phyloP scores from a whole-genome alignment of 1,139 yeast genomes.

The Eremothecium sinecaudum region DNA sequence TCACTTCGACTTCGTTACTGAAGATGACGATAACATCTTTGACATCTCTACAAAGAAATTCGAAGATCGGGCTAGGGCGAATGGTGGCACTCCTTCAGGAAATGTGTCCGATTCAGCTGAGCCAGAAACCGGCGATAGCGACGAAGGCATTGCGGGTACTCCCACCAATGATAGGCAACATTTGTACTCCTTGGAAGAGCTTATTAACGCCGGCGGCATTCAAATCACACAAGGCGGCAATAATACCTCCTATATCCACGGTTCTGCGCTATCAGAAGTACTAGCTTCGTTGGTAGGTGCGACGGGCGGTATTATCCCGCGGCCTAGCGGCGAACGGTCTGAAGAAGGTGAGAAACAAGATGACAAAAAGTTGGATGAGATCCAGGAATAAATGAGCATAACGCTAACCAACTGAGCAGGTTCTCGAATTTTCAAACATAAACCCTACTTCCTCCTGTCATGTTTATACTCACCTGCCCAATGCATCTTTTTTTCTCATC shows the following conservation, averaged over 20 bases:
- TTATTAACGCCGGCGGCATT: constrained; percentile 28
- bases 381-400: constrained; percentile 11
- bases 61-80: constrained; percentile 13
- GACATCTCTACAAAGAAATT: constrained; percentile 26
- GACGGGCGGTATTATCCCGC: constrained; percentile 29
- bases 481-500: neutral
- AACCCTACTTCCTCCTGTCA: neutral
- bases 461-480: neutral
- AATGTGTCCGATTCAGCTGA: constrained; percentile 13
- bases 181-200: constrained; percentile 25
- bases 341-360: constrained; percentile 30
- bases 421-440: neutral
- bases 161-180: constrained; percentile 9
- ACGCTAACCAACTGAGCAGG: constrained; percentile 2
- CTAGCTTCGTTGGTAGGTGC: constrained; percentile 31
- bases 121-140: constrained; percentile 24
- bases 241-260: constrained; percentile 27
- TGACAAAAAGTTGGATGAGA: constrained; percentile 18
- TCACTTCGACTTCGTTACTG: constrained; percentile 26
- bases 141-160: constrained; percentile 13
- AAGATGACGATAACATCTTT: constrained; percentile 31
- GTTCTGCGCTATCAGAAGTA: constrained; percentile 28
- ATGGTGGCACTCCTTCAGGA: constrained; percentile 3
- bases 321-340: constrained; percentile 24
- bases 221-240: constrained; percentile 25